These are phyloP conservation scores for Fusarium drepaniforme DNA, from an alignment of 2,329 filamentous ascomycete species.

Conservation along the genomic window DNA sequence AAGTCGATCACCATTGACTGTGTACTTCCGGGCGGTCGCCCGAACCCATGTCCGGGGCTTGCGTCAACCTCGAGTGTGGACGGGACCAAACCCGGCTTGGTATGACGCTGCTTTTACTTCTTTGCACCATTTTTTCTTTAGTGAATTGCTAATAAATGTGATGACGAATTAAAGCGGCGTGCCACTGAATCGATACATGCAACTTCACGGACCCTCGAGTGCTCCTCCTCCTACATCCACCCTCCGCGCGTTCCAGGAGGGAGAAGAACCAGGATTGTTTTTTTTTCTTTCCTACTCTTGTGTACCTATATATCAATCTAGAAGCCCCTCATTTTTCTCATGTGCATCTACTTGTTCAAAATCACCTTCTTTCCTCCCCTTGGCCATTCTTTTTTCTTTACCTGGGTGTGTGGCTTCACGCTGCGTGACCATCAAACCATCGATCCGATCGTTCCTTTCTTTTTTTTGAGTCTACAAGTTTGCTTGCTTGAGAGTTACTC, in stretches of 20 bases:
- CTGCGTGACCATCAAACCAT: neutral
- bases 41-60: conserved; percentile 27
- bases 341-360: neutral
- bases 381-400: neutral
- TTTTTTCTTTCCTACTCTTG: neutral
- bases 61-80: conserved; percentile 22
- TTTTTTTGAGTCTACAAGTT: neutral
- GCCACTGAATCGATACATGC: neutral
- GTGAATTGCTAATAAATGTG: no score
- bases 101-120: neutral
- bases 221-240: conserved; percentile 14
- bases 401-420: neutral
- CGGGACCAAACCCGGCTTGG: neutral
- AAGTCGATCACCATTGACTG: neutral
- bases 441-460: conserved; percentile 10
- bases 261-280: neutral
- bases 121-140: neutral
- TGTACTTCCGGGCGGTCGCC: conserved; percentile 24
- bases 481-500: neutral
- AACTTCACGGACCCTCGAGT: conserved; percentile 1
- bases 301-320: conserved; percentile 10
- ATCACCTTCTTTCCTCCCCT: neutral
- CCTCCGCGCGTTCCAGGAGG: conserved; percentile 10
- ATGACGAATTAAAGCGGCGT: neutral
- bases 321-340: neutral